Conservation (phyloP, 306 rosid species). For the Senna siamea region DNA sequence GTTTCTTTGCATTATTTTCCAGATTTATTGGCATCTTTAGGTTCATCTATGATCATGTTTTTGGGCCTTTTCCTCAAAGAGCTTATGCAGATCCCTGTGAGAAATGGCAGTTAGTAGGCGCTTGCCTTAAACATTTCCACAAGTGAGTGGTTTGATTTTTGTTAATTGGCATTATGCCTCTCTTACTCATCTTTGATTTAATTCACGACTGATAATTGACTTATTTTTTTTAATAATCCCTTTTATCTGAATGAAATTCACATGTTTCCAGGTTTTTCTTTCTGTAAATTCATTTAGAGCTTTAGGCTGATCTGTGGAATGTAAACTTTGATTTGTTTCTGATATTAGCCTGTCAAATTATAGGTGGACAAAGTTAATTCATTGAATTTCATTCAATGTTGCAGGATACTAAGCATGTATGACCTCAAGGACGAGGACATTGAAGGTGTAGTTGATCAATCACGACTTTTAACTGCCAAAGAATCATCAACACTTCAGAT, state of each 20-base stretch:
- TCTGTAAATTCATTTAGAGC: constrained; percentile 11
- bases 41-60: constrained; percentile 93
- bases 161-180: constrained; percentile 14
- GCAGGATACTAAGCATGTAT: constrained; percentile 85
- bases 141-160: constrained; percentile 63
- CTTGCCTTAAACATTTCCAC: constrained; percentile 89
- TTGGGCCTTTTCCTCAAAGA: constrained; percentile 97
- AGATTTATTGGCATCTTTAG: constrained; percentile 96
- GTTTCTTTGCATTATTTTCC: constrained; percentile 33
- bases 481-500: constrained; percentile 74
- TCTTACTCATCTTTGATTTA: constrained; percentile 16
- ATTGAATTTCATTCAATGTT: constrained; percentile 6
- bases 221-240: not conserved
- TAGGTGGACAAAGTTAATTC: constrained; percentile 23
- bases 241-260: not conserved
- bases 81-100: constrained; percentile 87
- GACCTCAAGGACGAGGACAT: constrained; percentile 82
- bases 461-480: constrained; percentile 64
- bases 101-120: constrained; percentile 93
- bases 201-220: constrained; percentile 13
- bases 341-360: constrained; percentile 22
- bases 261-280: constrained; percentile 18
- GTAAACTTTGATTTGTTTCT: constrained; percentile 16
- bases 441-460: constrained; percentile 66
- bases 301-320: constrained; percentile 25